Evolutionary conservation across 2,329 filamentous ascomycete genomes (phyloP).

Genomic region (Fusarium sp.): DNA sequence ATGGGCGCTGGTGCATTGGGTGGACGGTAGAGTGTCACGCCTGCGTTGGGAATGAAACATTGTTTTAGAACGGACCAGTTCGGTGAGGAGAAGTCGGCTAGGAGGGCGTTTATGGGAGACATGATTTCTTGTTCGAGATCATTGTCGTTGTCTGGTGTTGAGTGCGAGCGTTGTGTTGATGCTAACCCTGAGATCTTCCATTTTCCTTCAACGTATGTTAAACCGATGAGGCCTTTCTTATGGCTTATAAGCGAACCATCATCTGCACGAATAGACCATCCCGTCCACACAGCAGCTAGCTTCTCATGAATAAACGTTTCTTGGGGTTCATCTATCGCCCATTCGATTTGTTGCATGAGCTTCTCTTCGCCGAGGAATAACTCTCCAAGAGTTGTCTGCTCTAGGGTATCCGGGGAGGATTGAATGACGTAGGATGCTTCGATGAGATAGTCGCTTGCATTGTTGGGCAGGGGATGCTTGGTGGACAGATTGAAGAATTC

Average conservation of each 20-base stretch:
- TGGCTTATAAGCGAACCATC: background rate
- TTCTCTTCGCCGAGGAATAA: background rate
- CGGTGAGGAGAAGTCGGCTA: slow-evolving; percentile 17
- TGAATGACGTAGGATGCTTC: slow-evolving; percentile 24
- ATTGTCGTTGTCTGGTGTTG: background rate
- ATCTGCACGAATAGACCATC: background rate
- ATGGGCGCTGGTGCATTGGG: slow-evolving; percentile 1
- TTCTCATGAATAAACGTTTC: background rate
- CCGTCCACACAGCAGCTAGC: slow-evolving; percentile 5
- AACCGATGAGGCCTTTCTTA: slow-evolving; percentile 13
- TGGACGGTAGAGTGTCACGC: slow-evolving; percentile 6
- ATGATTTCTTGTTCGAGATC: background rate
- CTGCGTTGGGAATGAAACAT: slow-evolving; percentile 16
- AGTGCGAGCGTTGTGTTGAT: background rate
- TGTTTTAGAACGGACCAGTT: slow-evolving; percentile 12
- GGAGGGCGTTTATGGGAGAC: slow-evolving; percentile 15
- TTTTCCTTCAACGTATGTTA: background rate
- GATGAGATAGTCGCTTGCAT: slow-evolving; percentile 4
- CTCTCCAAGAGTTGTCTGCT: slow-evolving; percentile 14
- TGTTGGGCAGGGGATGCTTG: background rate
- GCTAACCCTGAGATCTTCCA: slow-evolving; percentile 20
- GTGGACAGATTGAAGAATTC: slow-evolving; percentile 6
- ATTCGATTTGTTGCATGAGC: background rate
- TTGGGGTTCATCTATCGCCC: slow-evolving; percentile 9
- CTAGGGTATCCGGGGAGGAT: background rate